Evolutionary conservation across 1,284 basidiomycete species (phyloP).

Genomic region (Trametes hirsuta): DNA sequence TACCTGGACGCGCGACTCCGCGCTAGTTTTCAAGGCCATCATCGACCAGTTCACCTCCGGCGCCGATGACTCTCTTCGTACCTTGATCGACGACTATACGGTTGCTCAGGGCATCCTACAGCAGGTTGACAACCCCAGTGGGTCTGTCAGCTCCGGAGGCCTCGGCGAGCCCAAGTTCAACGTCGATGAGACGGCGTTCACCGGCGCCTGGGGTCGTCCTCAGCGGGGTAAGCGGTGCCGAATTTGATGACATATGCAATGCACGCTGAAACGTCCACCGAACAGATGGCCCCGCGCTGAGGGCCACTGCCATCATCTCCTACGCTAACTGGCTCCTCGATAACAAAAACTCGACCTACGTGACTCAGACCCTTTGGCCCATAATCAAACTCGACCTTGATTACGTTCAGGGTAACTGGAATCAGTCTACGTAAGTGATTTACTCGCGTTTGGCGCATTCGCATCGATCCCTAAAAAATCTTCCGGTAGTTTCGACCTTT

Average conservation of each 20-base stretch:
- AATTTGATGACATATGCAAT: not conserved
- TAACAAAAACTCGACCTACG: slow-evolving; percentile 56
- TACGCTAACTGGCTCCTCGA: slow-evolving; percentile 69
- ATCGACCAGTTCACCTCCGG: slow-evolving; percentile 42
- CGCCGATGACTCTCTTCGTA: slow-evolving; percentile 33
- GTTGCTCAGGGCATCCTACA: slow-evolving; percentile 39
- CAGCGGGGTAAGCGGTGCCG: slow-evolving; percentile 36
- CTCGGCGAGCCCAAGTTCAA: slow-evolving; percentile 58
- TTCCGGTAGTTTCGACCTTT: slow-evolving; percentile 47
- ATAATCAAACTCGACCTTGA: slow-evolving; percentile 70
- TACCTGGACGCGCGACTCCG: slow-evolving; percentile 46
- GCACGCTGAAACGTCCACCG: not conserved
- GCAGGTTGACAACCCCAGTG: slow-evolving; percentile 47
- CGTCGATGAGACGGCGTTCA: slow-evolving; percentile 47
- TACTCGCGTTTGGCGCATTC: not conserved
- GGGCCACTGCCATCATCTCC: slow-evolving; percentile 67
- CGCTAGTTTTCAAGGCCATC: slow-evolving; percentile 45
- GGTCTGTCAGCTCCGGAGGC: slow-evolving; percentile 43
- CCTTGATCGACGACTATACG: slow-evolving; percentile 40
- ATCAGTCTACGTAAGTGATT: slow-evolving; percentile 40
- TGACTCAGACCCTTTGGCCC: slow-evolving; percentile 63
- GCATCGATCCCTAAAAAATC: not conserved
- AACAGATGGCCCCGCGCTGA: slow-evolving; percentile 74
- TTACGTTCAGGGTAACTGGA: slow-evolving; percentile 54
- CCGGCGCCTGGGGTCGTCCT: slow-evolving; percentile 56